Percentiles rank a stretch among this genome's conserved stretches.
Conservation (phyloP, 2,329 filamentous ascomycete species). For the Aspergillus sp. region DNA sequence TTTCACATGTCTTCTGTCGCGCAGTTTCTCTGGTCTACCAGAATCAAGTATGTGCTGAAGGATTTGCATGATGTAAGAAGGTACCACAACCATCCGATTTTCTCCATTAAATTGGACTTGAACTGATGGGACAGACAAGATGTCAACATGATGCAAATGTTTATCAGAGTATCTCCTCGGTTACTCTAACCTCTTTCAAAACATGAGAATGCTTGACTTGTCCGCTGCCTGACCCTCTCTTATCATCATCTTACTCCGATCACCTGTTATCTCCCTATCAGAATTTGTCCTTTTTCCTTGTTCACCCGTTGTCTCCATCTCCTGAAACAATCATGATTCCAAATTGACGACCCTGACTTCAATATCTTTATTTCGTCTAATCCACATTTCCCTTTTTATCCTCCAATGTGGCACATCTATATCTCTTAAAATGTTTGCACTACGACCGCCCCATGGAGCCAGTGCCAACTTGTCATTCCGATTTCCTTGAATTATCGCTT, state of each 20-base stretch:
- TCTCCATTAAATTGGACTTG: conserved; percentile 17
- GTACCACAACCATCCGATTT: conserved; percentile 23
- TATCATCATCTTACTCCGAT: conserved; percentile 1
- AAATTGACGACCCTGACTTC: conserved; percentile 10
- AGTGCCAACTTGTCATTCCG: conserved; percentile 9
- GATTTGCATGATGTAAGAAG: conserved; percentile 24
- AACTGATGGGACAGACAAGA: conserved; percentile 20
- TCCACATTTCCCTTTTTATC: conserved; percentile 10
- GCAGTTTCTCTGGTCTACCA: conserved; percentile 24
- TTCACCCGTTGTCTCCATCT: neutral
- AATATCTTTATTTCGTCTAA: conserved; percentile 15
- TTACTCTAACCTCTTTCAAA: neutral
- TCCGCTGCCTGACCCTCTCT: conserved; percentile 1
- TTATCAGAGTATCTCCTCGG: conserved; percentile 9
- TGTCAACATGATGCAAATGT: conserved; percentile 11
- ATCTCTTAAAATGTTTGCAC: conserved; percentile 8
- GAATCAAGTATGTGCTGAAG: conserved; percentile 27
- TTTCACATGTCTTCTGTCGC: conserved; percentile 19
- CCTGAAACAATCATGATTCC: conserved; percentile 5
- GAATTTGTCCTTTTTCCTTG: neutral
- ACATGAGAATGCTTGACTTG: neutral
- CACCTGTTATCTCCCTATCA: conserved; percentile 1
- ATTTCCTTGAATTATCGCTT: conserved; percentile 14
- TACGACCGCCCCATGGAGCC: conserved; percentile 13
- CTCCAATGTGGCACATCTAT: conserved; percentile 5